These are phyloP conservation scores for Mariannaea sp. DNA, from an alignment of 2,329 filamentous ascomycete species.

Conservation along the genomic window DNA sequence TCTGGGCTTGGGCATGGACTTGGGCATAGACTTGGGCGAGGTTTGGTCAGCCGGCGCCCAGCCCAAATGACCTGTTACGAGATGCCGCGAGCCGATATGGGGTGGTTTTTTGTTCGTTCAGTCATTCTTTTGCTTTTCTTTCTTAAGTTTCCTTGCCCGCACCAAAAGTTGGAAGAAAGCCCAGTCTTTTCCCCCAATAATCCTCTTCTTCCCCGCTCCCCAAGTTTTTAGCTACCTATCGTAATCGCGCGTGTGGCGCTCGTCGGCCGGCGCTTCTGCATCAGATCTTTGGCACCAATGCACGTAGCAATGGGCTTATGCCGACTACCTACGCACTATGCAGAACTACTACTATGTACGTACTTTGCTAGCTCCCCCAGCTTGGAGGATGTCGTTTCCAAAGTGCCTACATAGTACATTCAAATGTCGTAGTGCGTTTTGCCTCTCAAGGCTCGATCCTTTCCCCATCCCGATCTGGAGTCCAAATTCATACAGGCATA, in stretches of 20 bases:
- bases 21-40: neutral
- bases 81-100: constrained; percentile 4
- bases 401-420: no score
- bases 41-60: neutral
- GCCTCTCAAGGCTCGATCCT: no score
- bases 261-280: constrained; percentile 14
- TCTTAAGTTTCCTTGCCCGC: constrained; percentile 13
- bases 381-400: no score
- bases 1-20: neutral
- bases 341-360: no score
- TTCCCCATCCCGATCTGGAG: neutral
- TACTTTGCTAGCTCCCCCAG: no score
- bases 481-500: neutral
- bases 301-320: no score
- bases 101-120: constrained; percentile 7
- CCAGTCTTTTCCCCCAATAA: constrained; percentile 7
- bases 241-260: constrained; percentile 14
- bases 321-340: constrained; percentile 16
- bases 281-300: constrained; percentile 1
- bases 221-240: neutral
- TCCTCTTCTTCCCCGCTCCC: constrained; percentile 12
- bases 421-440: no score
- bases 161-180: no score
- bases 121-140: constrained; percentile 6
- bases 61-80: constrained; percentile 3